phyloP scores from a whole-genome alignment of 73 alveolate species.

The Paramecium octaurelia region DNA sequence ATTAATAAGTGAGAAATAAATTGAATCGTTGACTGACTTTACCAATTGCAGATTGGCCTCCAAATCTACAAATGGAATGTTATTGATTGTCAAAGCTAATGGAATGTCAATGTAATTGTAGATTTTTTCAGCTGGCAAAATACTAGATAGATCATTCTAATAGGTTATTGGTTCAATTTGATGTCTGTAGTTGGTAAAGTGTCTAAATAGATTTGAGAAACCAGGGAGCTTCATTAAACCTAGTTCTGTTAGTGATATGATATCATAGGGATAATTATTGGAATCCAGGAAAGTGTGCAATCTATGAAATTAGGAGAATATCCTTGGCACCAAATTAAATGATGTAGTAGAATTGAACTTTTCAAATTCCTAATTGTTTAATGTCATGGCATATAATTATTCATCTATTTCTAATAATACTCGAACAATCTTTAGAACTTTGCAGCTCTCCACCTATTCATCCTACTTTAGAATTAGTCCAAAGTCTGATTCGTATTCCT shows the following conservation, averaged over 20 bases:
- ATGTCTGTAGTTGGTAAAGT: not conserved
- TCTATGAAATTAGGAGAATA: conserved; percentile 22
- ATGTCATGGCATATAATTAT: not conserved
- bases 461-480: too few species aligned
- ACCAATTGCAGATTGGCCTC: not conserved
- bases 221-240: conserved; percentile 41
- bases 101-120: not conserved
- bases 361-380: not conserved
- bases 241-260: not conserved
- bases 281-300: conserved; percentile 7
- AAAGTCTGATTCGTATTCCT: not conserved
- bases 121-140: not conserved
- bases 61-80: not conserved
- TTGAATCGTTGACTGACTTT: not conserved
- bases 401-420: not conserved
- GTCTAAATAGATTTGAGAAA: conserved; percentile 5
- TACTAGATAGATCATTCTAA: not conserved
- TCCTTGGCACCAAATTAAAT: not conserved
- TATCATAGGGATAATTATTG: not conserved
- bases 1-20: not conserved
- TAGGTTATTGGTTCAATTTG: not conserved
- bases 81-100: not conserved
- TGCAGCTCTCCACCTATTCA: not conserved
- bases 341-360: not conserved
- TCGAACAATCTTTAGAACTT: not conserved